Evolutionary conservation across 2,329 filamentous ascomycete species (phyloP).

Genomic region (Colletotrichum noveboracense): DNA sequence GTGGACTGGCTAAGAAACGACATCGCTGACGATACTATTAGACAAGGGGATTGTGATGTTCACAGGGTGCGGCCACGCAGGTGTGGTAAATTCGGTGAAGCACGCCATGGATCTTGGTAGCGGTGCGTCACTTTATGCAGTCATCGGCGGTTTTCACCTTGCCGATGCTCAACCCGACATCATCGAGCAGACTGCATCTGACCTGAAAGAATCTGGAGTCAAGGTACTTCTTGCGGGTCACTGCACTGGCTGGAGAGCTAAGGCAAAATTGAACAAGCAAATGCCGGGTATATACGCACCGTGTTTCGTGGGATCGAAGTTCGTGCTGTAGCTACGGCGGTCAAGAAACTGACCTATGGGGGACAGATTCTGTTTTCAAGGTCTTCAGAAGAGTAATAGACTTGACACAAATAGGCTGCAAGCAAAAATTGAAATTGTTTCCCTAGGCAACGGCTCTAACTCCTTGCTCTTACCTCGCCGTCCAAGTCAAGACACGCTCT

Average conservation of each 20-base stretch:
- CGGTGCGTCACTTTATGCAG: conserved; percentile 48
- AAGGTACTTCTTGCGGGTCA: conserved; percentile 58
- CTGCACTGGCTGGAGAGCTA: conserved; percentile 61
- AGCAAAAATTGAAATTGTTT: neutral
- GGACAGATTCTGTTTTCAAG: neutral
- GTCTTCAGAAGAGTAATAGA: neutral
- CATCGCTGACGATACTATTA: neutral
- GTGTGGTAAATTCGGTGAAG: conserved; percentile 55
- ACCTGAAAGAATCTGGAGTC: conserved; percentile 51
- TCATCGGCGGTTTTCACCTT: conserved; percentile 60
- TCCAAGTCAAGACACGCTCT: neutral
- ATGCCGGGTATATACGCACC: conserved; percentile 56
- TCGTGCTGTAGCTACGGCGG: neutral
- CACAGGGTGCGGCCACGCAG: conserved; percentile 61
- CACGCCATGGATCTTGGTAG: conserved; percentile 46
- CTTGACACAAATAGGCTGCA: neutral
- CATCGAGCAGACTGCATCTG: conserved; percentile 49
- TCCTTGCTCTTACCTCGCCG: neutral
- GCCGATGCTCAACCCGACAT: conserved; percentile 48
- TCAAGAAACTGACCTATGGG: neutral
- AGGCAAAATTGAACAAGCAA: conserved; percentile 54
- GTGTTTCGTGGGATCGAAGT: conserved; percentile 52
- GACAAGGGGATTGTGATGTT: conserved; percentile 54
- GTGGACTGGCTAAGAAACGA: neutral
- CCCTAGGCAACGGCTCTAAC: neutral